phyloP scores from a whole-genome alignment of 75 land plant genomes.

The Selaginella tamariscina region DNA sequence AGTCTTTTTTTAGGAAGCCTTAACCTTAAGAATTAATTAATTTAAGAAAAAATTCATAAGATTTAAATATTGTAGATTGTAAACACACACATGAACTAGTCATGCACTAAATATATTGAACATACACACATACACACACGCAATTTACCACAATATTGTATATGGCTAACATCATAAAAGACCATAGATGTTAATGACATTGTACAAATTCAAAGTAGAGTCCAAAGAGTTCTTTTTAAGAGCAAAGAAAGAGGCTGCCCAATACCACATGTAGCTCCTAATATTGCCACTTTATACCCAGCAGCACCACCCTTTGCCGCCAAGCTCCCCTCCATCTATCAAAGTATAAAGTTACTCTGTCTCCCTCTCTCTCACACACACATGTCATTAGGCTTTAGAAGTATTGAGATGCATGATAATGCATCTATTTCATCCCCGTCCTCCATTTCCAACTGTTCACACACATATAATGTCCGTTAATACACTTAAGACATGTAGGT shows the following conservation, averaged over 20 bases:
- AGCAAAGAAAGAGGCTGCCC: slow-evolving; percentile 85
- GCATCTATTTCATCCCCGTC: not conserved
- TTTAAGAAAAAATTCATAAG: no score
- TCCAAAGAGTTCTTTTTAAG: slow-evolving; percentile 73
- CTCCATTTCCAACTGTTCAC: slow-evolving; percentile 27
- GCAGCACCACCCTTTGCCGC: slow-evolving; percentile 16
- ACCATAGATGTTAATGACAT: slow-evolving; percentile 86
- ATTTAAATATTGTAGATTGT: no score
- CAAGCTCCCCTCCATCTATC: no score
- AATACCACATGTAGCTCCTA: slow-evolving; percentile 94
- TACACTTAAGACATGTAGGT: no score
- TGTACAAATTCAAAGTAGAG: slow-evolving; percentile 88
- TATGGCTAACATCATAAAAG: slow-evolving; percentile 90
- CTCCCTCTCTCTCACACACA: no score
- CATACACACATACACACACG: no score
- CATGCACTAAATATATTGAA: no score
- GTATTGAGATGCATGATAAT: not conserved
- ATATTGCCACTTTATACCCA: slow-evolving; percentile 33
- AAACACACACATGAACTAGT: no score
- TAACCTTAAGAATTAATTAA: no score
- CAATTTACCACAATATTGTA: slow-evolving; percentile 71
- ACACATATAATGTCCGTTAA: no score
- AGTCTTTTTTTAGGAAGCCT: slow-evolving; percentile 74
- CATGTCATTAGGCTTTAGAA: not conserved
- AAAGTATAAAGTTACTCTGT: no score